These are phyloP conservation scores for Fagus crenata DNA, from an alignment of 306 rosid genomes.

Conservation along the genomic window DNA sequence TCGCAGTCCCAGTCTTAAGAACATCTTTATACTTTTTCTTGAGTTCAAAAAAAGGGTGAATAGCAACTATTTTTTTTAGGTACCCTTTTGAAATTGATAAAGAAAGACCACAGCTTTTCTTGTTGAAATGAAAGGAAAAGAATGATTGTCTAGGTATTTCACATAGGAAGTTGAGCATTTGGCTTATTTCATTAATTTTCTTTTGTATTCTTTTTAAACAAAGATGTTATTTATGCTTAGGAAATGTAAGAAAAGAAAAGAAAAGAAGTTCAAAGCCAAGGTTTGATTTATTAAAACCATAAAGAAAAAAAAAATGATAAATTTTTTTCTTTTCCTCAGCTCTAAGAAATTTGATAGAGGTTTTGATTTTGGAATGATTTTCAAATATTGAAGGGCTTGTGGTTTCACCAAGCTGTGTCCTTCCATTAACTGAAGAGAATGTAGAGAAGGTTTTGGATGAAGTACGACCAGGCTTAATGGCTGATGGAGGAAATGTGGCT, in stretches of 20 bases:
- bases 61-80: too few relatives aligned
- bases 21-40: too few relatives aligned
- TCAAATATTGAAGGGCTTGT: conserved; percentile 49
- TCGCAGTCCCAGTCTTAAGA: too few relatives aligned
- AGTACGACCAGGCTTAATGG: conserved; percentile 92
- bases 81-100: neutral
- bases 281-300: neutral
- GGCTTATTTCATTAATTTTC: neutral
- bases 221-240: neutral
- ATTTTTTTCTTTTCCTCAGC: neutral
- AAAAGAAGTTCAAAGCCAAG: neutral
- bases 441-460: conserved; percentile 95
- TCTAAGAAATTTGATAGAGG: conserved; percentile 5
- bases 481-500: conserved; percentile 97
- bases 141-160: neutral
- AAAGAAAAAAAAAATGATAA: neutral
- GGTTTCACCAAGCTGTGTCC: conserved; percentile 72
- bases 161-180: neutral
- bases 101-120: neutral
- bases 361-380: conserved; percentile 26
- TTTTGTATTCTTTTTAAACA: neutral
- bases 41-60: too few relatives aligned
- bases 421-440: conserved; percentile 91
- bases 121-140: neutral
- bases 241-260: neutral